Evolutionary conservation across 768 basidiomycete genomes (phyloP).

Genomic region (Phlebiopsis gigantea): DNA sequence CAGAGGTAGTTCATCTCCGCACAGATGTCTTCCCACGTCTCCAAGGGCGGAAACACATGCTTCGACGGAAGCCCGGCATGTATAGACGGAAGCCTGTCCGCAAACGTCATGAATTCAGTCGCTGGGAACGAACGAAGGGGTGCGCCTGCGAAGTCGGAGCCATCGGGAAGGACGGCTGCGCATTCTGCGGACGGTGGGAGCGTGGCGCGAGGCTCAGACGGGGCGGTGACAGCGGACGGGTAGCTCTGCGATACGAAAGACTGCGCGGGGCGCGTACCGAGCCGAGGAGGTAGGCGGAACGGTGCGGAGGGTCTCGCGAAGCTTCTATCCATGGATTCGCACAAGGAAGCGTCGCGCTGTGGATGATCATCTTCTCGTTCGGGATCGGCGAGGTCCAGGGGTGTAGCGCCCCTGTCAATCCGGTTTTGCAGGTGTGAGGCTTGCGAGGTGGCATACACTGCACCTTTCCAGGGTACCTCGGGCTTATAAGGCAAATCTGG

Average conservation of each 20-base stretch:
- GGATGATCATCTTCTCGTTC: neutral
- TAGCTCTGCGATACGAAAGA: neutral
- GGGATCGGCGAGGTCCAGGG: neutral
- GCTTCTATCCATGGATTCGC: neutral
- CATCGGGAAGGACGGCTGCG: neutral
- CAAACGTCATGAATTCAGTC: neutral
- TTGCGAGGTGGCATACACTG: too few species aligned
- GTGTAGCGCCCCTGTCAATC: neutral
- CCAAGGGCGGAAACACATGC: neutral
- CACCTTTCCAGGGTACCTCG: neutral
- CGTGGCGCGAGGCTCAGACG: too few species aligned
- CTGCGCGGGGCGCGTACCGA: neutral
- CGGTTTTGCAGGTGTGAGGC: neutral
- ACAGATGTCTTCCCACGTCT: neutral
- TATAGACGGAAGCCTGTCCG: neutral
- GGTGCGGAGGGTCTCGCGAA: neutral
- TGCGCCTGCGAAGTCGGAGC: neutral
- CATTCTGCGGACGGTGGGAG: neutral
- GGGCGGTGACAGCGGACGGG: neutral
- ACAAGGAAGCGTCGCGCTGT: neutral
- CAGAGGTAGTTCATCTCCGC: neutral
- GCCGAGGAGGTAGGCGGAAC: neutral
- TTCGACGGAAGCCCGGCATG: neutral
- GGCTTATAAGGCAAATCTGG: neutral
- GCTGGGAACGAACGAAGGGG: neutral